Base-by-base conservation (phyloP, 225 moss, liverwort and hornwort genomes). In the Neckera pumila region DNA sequence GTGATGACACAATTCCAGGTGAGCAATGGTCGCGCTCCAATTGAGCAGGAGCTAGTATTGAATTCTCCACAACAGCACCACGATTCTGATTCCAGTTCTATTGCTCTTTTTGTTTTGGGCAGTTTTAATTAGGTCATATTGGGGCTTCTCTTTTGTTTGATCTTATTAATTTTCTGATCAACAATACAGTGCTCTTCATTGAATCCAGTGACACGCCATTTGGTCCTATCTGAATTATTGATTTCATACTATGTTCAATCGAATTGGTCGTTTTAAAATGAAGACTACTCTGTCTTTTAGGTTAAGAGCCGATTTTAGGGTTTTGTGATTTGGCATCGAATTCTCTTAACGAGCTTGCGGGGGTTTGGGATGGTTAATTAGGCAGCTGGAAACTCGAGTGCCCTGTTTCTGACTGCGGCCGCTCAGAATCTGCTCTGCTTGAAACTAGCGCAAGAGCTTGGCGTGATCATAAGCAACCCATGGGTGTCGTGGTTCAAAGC, bases 401-500 rank as follows among this genome's bases (percentile, higher is more conserved):
- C 97, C 14, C 86, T 99, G 66, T 99, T 96, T 92, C 89, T 99
- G 71, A 97, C 99, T 11, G 99, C 96, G 83, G 99, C 99, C n/a
- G 99, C 99, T 67, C 99, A 99, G 76, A 99, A 99, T 86, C 86
- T 99, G 42, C 95, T 99, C 47, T 99, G 99, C 92, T 92, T 99
- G 89, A 97, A 99, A 90, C 87, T 99, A 90, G 99, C 99, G 53
- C 96, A 99, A 90, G 97, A 95, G 86, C 92, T 99, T 66, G 99
- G 99, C 56, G 94, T 99, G 34, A 65, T 95, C 26, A 83, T 99
- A 51, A 51, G 90, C n/a, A 97, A 95, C 69, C 96, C 96, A 22
- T 99, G 99, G 99, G 92, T 99, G 85, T 87, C 94, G 79, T 99
- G 99, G 99, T 99, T 99, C 86, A 93, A 96, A 93, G 96, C 96